Evolutionary conservation across 2,329 filamentous ascomycete genomes (phyloP).

Genomic region (Xylaria sp.): DNA sequence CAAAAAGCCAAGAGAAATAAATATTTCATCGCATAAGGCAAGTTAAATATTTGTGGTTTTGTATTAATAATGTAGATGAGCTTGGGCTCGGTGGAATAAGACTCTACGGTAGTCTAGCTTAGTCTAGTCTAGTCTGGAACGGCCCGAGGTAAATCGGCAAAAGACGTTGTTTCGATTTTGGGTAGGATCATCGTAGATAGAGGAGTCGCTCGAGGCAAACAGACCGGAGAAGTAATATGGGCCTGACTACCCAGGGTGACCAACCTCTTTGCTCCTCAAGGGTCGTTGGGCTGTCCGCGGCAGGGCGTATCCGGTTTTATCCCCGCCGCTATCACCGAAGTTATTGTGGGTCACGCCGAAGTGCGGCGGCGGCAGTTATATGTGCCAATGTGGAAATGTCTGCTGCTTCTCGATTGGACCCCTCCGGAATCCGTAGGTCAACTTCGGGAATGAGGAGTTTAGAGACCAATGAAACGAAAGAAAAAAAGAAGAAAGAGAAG

Average conservation of each 20-base stretch:
- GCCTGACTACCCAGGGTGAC: slow-evolving; percentile 7
- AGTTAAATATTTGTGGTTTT: neutral
- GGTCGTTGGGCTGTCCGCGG: slow-evolving; percentile 10
- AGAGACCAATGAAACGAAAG: too few relatives aligned
- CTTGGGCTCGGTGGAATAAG: neutral
- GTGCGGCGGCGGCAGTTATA: slow-evolving; percentile 3
- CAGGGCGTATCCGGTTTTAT: slow-evolving; percentile 20
- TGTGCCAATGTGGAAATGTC: neutral
- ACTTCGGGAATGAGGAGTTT: neutral
- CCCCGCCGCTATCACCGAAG: slow-evolving; percentile 20
- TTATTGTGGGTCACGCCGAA: slow-evolving; percentile 13
- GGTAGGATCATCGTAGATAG: neutral
- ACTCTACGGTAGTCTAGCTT: neutral
- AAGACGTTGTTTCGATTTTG: neutral
- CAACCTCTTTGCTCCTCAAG: neutral
- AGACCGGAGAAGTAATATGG: neutral
- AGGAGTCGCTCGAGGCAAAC: neutral
- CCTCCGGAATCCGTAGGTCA: too few relatives aligned
- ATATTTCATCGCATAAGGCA: neutral
- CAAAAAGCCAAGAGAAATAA: neutral
- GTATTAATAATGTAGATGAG: neutral
- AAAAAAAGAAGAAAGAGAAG: neutral
- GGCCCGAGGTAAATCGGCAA: slow-evolving; percentile 7
- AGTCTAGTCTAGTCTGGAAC: neutral
- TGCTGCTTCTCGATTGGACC: neutral